These are phyloP conservation scores for Zea luxurians DNA, from an alignment of 176 grass and related monocot genomes.

Conservation along the genomic window DNA sequence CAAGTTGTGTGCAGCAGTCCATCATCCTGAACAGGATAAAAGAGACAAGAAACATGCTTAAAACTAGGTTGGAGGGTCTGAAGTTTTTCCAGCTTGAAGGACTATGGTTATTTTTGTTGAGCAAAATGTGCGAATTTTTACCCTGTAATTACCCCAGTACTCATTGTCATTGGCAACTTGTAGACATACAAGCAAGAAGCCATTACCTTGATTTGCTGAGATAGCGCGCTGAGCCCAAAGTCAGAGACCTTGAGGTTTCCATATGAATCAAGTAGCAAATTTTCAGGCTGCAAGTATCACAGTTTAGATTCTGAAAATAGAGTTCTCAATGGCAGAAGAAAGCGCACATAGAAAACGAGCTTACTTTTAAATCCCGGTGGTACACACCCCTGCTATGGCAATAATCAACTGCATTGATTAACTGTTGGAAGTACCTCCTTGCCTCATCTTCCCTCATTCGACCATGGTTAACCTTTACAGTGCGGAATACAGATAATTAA, in stretches of 20 bases:
- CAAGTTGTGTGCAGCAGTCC: conserved; percentile 95
- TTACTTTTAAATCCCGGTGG: conserved; percentile 94
- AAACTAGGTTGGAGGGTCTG: neutral
- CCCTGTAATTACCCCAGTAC: neutral
- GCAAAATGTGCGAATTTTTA: neutral
- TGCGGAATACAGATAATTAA: conserved; percentile 1
- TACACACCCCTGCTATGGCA: conserved; percentile 98
- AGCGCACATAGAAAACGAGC: neutral
- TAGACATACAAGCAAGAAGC: neutral
- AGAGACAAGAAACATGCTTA: neutral
- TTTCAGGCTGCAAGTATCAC: conserved; percentile 71
- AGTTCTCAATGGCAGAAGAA: neutral
- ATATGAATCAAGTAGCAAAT: conserved; percentile 74
- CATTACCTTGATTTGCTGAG: conserved; percentile 84
- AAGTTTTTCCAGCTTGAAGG: neutral
- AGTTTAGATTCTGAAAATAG: conserved; percentile 34
- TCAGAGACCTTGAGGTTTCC: conserved; percentile 94
- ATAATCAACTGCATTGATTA: conserved; percentile 98
- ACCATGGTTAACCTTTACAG: conserved; percentile 81
- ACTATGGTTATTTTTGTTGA: neutral
- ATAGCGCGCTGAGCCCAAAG: conserved; percentile 88
- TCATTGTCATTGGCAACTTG: neutral
- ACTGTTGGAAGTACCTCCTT: conserved; percentile 90
- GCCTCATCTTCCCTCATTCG: conserved; percentile 96
- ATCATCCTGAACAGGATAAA: conserved; percentile 63